Evolutionary conservation across 2,329 filamentous ascomycete species (phyloP), one percentile per base, ranked within the genome.

Genomic region (Teratosphaeria destructans): DNA sequence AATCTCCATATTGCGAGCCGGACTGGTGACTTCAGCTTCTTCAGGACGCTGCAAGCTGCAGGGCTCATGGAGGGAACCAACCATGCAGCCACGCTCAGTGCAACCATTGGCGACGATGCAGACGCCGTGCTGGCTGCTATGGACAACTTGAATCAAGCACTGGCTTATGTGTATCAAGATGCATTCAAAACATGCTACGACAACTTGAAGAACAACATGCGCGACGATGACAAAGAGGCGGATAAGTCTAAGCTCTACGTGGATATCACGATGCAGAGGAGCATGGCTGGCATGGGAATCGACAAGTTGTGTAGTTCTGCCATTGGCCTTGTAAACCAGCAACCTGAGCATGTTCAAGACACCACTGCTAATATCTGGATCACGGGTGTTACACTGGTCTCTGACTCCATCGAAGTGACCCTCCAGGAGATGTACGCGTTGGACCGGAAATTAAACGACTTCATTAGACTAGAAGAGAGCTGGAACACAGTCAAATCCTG

Each of bases 161-260:
- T 78, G 29, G 76, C 76, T 3, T 77, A 76, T 57, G 73, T 76
- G 0, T 75, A 78, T 58, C 74, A 79, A 65, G 77, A 78, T 62
- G 75, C 75, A 3, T 79, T 77, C 68, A 75, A 77, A 60, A 73
- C 73, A 29, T 73, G 78, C 7, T 78, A 77, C 67, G 75, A 78
- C 58, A 70, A 71, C 43, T 65, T 74, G 27, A 77, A 76, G 65
- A 68, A 71, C 34, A 66, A 62, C 7, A 67, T 68, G 62, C 68
- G 70, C 54, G 68, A 67, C 39, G 69, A 72, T 32, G 67, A 69
- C 23, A 68, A 68, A 23, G 65, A 70, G 14, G 67, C 65, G 32
- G 64, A 66, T 59, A 64, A 60, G 47, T 66, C 74, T 5, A 72
- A 75, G 54, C 63, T 78, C n/a, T 72, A 73, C 52, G 75, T 78